Evolutionary conservation across 345 rosid species (phyloP), one percentile per base, ranked within the genome.

Genomic region (Gossypium mustelinum): DNA sequence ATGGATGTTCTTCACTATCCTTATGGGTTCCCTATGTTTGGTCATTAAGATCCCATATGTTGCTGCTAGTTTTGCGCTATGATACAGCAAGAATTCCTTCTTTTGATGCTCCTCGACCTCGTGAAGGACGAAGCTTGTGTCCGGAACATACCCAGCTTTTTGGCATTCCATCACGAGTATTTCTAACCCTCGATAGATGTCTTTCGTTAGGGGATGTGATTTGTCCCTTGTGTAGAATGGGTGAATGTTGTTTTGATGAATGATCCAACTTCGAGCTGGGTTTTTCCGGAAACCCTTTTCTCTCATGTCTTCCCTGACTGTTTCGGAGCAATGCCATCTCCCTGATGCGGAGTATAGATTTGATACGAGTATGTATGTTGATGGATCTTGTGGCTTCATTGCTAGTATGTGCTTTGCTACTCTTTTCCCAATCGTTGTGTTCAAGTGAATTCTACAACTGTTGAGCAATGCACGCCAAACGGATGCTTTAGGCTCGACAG

Each of bases 301-400:
- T 24, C 86, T 83, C 97, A 94, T 92, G 66, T 84, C 81, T 51
- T 87, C 88, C 82, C 97, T 83, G 34, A 88, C 79, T 61, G 66
- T 81, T 77, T 92, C 97, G 29, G 98, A 80, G 61, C 87, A 86
- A 75, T 86, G 91, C 94, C 94, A 89, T 67, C 93, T 82, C 61
- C 98, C 97, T 8, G 95, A 89, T 56, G 97, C 89, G n/a, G 97
- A 87, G 81, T 92, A 92, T 61, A 92, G 83, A 80, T 94, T 94
- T 75, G 97, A 86, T 2, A 88, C 77, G 45, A 94, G 94, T 27
- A 87, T 82, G 76, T 80, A 90, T 0, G 91, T 89, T n/a, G 94
- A 86, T 9, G 97, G 88, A 75, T 76, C 92, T 8, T 77, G 86
- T 0, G 95, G 95, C 64, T 87, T 81, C 77, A 77, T 80, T 0